A percentile compares a stretch with the other conserved stretches of the same genome.
phyloP scores from a whole-genome alignment of 768 basidiomycete species.

The Pulveroboletus ravenelii region DNA sequence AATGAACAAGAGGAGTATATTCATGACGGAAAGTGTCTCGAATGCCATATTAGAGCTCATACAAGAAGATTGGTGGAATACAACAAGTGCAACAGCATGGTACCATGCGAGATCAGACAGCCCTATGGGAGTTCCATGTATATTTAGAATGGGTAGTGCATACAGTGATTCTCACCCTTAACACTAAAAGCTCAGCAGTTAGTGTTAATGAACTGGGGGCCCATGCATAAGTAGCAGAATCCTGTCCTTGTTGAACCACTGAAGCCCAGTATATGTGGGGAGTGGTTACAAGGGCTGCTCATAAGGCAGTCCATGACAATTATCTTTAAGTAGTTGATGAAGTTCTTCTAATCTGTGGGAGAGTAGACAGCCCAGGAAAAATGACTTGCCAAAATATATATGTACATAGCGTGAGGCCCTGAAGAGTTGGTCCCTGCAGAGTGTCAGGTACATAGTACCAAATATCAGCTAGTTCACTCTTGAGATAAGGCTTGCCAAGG shows the following conservation, averaged over 20 bases:
- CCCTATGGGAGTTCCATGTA: not conserved
- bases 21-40: constrained; percentile 4
- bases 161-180: not conserved
- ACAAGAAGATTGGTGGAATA: constrained; percentile 10
- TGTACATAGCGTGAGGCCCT: too few relatives aligned
- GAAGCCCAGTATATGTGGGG: not conserved
- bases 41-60: too few relatives aligned
- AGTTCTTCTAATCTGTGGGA: too few relatives aligned
- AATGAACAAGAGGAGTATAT: constrained; percentile 14
- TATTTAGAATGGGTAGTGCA: not conserved
- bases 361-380: too few relatives aligned
- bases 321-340: too few relatives aligned
- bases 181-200: too few relatives aligned
- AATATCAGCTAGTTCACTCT: too few relatives aligned
- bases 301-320: not conserved
- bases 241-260: not conserved
- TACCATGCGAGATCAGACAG: not conserved
- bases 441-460: too few relatives aligned
- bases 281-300: not conserved
- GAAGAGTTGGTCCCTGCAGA: too few relatives aligned
- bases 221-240: not conserved
- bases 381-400: too few relatives aligned
- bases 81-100: constrained; percentile 8
- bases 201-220: not conserved
- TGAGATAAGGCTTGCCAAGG: too few relatives aligned